Evolutionary conservation across 2,329 filamentous ascomycete genomes (phyloP), one percentile per base, ranked within the genome.

Genomic region (Aspergillus eucalypticola): DNA sequence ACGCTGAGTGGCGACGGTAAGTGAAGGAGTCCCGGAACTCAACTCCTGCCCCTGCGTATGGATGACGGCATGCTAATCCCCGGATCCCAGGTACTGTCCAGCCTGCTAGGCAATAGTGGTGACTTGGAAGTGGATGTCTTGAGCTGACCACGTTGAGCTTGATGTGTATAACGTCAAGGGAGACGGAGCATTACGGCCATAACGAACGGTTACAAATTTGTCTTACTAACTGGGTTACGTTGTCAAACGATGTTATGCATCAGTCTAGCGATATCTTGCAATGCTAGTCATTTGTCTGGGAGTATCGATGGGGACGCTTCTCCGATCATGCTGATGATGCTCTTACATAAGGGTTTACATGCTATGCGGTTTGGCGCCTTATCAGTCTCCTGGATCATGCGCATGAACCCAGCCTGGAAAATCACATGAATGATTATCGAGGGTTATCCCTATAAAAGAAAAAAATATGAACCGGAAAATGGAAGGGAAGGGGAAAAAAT

Each of bases 121-220:
- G 67, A 54, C 68, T 73, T 53, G 46, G 50, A 59, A 38, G 50
- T 48, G 35, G 64, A 60, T 88, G 86, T 69, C 84, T 91, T 86
- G 86, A 52, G 82, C 86, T 61, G 84, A 88, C 67, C 89, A 89
- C 73, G 82, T 91, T 71, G 78, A 83, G 88, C 82, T 91, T 73
- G 83, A 88, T 68, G 83, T 87, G 69, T 8, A 91, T 90, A 86
- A 61, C 87, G 90, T 74, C 91, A 88, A 73, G 87, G 91, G 73
- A 52, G 46, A 54, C 60, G 23, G 25, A 39, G 44, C 25, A 27
- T 21, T 54, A 17, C 48, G 46, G 54, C 42, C 46, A 54, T 32
- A 29, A 32, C 41, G 39, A 44, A 39, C 23, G 25, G 23, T 21
- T 19, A 42, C 27, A 35, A 44, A 19, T 29, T 29, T 25, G 38